Evolutionary conservation across 176 grass and related monocot species (phyloP).

Genomic region (Rhipidocladum racemiflorum): DNA sequence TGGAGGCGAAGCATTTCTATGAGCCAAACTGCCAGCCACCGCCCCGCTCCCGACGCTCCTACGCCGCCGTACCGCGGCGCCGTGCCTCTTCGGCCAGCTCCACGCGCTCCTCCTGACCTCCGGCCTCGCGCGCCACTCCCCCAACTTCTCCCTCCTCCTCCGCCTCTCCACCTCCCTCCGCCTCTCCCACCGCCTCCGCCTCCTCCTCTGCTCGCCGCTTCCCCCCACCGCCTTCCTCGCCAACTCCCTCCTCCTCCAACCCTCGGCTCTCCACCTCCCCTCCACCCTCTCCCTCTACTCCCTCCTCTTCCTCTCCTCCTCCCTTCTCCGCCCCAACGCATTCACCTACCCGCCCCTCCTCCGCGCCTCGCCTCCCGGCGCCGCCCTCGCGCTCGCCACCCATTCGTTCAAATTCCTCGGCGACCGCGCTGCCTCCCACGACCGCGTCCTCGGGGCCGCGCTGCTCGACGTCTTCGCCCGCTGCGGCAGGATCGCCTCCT

Average conservation of each 20-base stretch:
- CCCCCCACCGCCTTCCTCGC: slow-evolving; percentile 13
- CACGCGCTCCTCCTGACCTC: not conserved
- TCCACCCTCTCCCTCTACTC: slow-evolving; percentile 35
- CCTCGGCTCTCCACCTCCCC: not conserved
- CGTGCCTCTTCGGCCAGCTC: not conserved
- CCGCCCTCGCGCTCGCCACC: slow-evolving; percentile 22
- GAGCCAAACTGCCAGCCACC: not conserved
- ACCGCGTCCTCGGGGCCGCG: slow-evolving; percentile 27
- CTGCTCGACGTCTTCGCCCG: slow-evolving; percentile 24
- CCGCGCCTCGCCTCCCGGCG: slow-evolving; percentile 5
- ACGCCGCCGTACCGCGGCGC: not conserved
- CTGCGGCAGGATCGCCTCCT: not conserved
- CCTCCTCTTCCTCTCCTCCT: slow-evolving; percentile 5
- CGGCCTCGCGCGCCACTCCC: not conserved
- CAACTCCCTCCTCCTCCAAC: slow-evolving; percentile 30
- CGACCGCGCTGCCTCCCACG: not conserved
- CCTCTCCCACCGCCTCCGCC: not conserved
- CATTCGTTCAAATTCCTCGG: slow-evolving; percentile 40
- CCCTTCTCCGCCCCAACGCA: slow-evolving; percentile 12
- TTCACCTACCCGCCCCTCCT: slow-evolving; percentile 43
- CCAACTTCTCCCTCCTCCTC: slow-evolving; percentile 2
- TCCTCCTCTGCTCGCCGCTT: not conserved
- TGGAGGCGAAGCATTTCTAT: too few relatives aligned
- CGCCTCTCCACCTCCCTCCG: not conserved
- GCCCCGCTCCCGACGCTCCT: not conserved